Evolutionary conservation across 768 basidiomycete genomes (phyloP), one percentile per base, ranked within the genome.

Genomic region (Naematelia encephala): DNA sequence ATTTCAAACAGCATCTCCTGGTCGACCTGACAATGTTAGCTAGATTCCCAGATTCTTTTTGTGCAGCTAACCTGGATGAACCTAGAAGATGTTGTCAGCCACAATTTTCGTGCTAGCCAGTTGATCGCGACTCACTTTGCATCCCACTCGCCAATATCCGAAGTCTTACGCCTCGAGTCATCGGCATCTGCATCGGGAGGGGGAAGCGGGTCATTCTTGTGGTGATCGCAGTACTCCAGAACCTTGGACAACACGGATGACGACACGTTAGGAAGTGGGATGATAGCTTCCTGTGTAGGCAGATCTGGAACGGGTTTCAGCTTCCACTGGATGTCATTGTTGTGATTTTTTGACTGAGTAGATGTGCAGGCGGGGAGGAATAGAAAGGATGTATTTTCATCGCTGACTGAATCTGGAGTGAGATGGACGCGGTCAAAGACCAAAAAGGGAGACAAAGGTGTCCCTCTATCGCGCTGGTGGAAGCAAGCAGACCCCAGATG

Each of bases 1-100:
- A 98, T 99, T 81, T 99, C 96, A 67, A 98, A 98, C 4, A 99
- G 84, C 94, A 98, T 98, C 80, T 98, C 96, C 80, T 98, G 96
- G 82, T 98, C 96, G 60, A 98, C 96, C 45, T 78, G 51, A 27
- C 49, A 8, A 34, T 28, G 53, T 58, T 45, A 58, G 61, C 42
- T 54, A 25, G 14, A 44, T 34, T 26, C 4, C 51, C n/a, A 45
- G n/a, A 21, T 45, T 19, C 56, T 1, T n/a, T n/a, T n/a, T n/a
- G n/a, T n/a, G n/a, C 59, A 11, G 43, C 63, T 19, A 4, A 58
- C 63, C 44, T 30, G 58, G 29, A 67, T 62, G 43, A 64, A 97
- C 81, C 50, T 51, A 23, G 12, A 23, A 12, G n/a, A n/a, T n/a
- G n/a, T n/a, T n/a, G n/a, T n/a, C n/a, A n/a, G n/a, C n/a, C 39